Base-by-base conservation (phyloP, 495 filamentous ascomycete genomes). In the Cudoniella acicularis region DNA sequence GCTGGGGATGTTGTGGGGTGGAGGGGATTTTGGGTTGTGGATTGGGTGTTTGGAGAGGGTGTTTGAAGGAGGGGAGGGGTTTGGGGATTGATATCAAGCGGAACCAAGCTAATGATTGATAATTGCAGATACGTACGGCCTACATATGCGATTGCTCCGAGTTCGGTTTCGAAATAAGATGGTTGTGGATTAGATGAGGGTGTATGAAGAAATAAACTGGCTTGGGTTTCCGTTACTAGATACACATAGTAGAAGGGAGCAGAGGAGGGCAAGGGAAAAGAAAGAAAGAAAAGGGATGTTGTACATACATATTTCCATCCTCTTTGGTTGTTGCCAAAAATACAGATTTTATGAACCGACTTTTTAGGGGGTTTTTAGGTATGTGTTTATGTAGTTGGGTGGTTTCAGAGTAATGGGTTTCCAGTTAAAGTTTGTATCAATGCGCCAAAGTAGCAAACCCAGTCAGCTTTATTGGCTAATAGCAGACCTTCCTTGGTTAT, bases 81-180 rank as follows among this genome's bases (percentile, higher is more conserved):
- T 10, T 20, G 22, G 11, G 36, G 23, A 11, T 51, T 4, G 4
- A 26, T 24, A 42, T 16, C 11, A 2, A 13, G 45, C 42, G 9
- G 20, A 47, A 8, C 20, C 24, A 18, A 43, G 49, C 57, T 56
- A 47, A 36, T 54, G 36, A 50, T 46, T 10, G 1, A 36, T 17
- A 17, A 24, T 16, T 49, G 41, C 51, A 89, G 87, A 69, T 90
- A 84, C 60, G 86, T 91, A 57, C 80, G 87, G 52, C 87, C 87
- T 30, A 89, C 87, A 8, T 91, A 79, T 68, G 84, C 85, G 0
- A 73, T 82, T 40, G 80, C 83, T 26, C 87, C 87, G 18, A 56
- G 25, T 40, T 23, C 62, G 65, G 54, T 68, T 75, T 49, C 64
- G 42, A 58, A 60, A 25, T 64, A 61, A 47, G 40, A 8, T 25